Conservation (phyloP, 306 rosid species). For the Glycine tomentella region DNA sequence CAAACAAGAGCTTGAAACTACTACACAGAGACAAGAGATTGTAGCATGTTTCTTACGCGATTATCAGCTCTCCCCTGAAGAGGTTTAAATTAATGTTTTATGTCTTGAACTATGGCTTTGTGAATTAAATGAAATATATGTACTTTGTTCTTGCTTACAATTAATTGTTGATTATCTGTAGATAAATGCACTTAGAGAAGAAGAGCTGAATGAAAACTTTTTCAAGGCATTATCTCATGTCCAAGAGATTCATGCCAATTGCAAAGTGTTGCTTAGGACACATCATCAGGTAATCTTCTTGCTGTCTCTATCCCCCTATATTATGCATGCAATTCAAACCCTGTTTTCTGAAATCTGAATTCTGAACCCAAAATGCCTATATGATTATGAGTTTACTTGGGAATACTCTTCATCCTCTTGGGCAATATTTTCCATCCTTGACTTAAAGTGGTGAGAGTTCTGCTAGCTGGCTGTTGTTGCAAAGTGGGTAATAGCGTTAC, state of each 20-base stretch:
- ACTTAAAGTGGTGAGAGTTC: constrained; percentile 29
- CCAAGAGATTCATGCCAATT: constrained; percentile 93
- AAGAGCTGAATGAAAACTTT: constrained; percentile 73
- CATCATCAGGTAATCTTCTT: constrained; percentile 83
- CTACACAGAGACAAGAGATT: constrained; percentile 89
- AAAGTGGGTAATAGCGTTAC: constrained; percentile 11
- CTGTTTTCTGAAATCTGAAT: constrained; percentile 15
- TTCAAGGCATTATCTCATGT: constrained; percentile 96
- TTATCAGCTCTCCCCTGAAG: constrained; percentile 89
- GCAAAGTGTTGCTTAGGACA: constrained; percentile 90
- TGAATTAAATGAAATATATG: constrained; percentile 13
- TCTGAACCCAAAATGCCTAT: constrained; percentile 33
- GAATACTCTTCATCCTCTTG: constrained; percentile 16
- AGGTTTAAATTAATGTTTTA: constrained; percentile 56
- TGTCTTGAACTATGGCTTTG: constrained; percentile 32
- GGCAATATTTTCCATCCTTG: constrained; percentile 11
- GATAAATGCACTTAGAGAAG: constrained; percentile 91
- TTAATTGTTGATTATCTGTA: constrained; percentile 48
- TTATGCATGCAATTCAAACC: constrained; percentile 11
- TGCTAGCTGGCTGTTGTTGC: constrained; percentile 17
- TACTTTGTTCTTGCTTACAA: constrained; percentile 34
- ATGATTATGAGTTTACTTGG: constrained; percentile 26
- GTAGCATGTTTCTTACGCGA: constrained; percentile 89
- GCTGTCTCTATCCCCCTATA: constrained; percentile 16
- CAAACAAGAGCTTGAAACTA: constrained; percentile 80